Percentiles rank a stretch among this genome's conserved stretches.
Evolutionary conservation across 176 grass and related monocot species (phyloP).

Genomic region (Oryza meridionalis): DNA sequence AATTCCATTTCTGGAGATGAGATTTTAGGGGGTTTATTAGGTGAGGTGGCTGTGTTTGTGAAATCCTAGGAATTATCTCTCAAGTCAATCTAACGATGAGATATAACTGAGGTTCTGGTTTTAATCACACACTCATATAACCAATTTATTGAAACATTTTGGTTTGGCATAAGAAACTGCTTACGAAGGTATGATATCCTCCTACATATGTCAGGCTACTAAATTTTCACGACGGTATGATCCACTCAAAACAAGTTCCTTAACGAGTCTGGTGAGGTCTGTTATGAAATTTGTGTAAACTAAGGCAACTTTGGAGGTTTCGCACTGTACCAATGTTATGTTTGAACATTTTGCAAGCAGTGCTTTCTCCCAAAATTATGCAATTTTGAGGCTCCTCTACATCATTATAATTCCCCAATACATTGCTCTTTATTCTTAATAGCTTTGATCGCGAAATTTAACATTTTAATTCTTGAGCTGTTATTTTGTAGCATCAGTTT

Average conservation of each 20-base stretch:
- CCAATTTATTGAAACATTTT: too few species aligned
- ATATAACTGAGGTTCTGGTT: too few species aligned
- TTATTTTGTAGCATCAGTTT: neutral
- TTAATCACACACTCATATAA: too few species aligned
- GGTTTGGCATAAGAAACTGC: too few species aligned
- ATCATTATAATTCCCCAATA: neutral
- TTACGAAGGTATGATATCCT: too few species aligned
- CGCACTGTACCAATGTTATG: neutral
- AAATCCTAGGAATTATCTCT: too few species aligned
- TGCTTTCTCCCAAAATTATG: neutral
- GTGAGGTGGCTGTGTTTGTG: neutral
- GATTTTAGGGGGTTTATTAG: slow-evolving; percentile 31
- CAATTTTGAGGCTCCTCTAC: neutral
- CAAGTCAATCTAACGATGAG: too few species aligned
- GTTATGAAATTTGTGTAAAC: neutral
- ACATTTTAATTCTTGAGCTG: neutral
- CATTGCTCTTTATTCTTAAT: neutral
- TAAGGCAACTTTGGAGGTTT: neutral
- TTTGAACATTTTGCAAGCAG: neutral
- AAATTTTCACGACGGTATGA: neutral
- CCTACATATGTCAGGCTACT: neutral
- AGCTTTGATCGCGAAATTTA: neutral
- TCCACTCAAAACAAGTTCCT: neutral
- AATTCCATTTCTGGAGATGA: neutral
- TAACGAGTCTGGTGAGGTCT: neutral